Evolutionary conservation across 2,329 filamentous ascomycete species (phyloP).

Genomic region (Neonectria neomacrospora): DNA sequence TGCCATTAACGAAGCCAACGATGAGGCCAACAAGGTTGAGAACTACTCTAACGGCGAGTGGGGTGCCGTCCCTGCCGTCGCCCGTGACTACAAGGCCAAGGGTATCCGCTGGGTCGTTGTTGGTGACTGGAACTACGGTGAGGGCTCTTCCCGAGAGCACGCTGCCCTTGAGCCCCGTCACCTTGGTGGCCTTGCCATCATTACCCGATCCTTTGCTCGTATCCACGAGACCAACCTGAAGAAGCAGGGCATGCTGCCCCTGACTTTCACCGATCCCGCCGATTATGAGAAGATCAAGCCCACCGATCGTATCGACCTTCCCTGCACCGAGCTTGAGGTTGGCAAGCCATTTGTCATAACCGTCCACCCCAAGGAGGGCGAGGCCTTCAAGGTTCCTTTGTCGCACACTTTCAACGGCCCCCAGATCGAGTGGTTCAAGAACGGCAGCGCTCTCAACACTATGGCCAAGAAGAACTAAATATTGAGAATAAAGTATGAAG

Average conservation of each 20-base stretch:
- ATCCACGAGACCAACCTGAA: conserved; percentile 99
- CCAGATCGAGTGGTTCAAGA: conserved; percentile 99
- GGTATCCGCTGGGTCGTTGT: conserved; percentile 97
- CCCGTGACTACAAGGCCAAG: conserved; percentile 98
- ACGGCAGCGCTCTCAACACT: conserved; percentile 96
- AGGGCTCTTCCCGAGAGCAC: conserved; percentile 97
- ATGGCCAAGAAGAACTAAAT: conserved; percentile 79
- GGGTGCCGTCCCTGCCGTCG: conserved; percentile 90
- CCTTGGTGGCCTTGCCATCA: conserved; percentile 96
- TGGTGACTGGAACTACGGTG: conserved; percentile 99
- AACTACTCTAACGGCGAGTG: conserved; percentile 87
- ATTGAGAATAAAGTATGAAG: conserved; percentile 25
- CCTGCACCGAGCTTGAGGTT: conserved; percentile 88
- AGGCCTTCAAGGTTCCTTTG: conserved; percentile 83
- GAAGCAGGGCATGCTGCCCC: conserved; percentile 99
- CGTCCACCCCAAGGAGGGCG: conserved; percentile 90
- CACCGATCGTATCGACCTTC: conserved; percentile 84
- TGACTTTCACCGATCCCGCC: conserved; percentile 92
- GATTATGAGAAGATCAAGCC: conserved; percentile 98
- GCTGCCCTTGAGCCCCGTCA: conserved; percentile 97
- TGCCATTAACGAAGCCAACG: conserved; percentile 95
- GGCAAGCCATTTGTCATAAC: conserved; percentile 92
- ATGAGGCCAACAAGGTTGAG: conserved; percentile 96
- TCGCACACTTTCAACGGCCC: conserved; percentile 97
- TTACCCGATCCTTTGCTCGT: conserved; percentile 95